phyloP scores from a whole-genome alignment of 768 basidiomycete species.

The Rhizopogon rudus region DNA sequence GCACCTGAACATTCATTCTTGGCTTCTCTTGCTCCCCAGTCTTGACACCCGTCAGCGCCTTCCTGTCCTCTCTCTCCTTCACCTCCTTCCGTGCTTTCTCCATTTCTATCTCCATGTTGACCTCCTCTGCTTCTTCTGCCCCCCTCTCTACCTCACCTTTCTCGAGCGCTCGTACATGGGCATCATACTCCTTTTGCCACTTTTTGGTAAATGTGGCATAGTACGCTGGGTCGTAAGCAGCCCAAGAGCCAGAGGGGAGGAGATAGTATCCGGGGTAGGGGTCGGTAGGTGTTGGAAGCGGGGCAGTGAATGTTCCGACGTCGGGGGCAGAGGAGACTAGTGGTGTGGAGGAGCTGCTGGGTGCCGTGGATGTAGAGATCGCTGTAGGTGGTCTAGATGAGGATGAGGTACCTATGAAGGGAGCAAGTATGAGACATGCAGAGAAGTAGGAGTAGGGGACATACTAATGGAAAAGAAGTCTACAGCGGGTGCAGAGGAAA shows the following conservation, averaged over 20 bases:
- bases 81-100: conserved; percentile 71
- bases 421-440: neutral
- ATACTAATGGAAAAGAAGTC: conserved; percentile 71
- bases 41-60: conserved; percentile 64
- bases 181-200: conserved; percentile 72
- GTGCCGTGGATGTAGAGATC: conserved; percentile 4
- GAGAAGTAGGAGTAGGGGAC: conserved; percentile 11
- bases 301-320: conserved; percentile 63
- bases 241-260: conserved; percentile 77
- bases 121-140: conserved; percentile 43
- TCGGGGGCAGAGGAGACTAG: conserved; percentile 62
- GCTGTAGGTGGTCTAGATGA: conserved; percentile 1
- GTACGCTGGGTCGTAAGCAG: conserved; percentile 64
- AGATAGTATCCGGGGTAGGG: conserved; percentile 87
- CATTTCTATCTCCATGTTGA: conserved; percentile 73
- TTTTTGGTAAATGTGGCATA: conserved; percentile 64
- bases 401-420: conserved; percentile 17
- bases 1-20: conserved; percentile 78
- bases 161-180: conserved; percentile 67
- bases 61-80: conserved; percentile 70
- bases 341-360: conserved; percentile 4
- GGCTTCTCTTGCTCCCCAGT: conserved; percentile 49
- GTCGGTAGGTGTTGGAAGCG: conserved; percentile 69
- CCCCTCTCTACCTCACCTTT: conserved; percentile 56
- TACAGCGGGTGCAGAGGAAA: conserved; percentile 31